Percentiles rank a stretch among this genome's conserved stretches.
Conservation (phyloP, 495 filamentous ascomycete genomes). For the Xylaria palmicola region DNA sequence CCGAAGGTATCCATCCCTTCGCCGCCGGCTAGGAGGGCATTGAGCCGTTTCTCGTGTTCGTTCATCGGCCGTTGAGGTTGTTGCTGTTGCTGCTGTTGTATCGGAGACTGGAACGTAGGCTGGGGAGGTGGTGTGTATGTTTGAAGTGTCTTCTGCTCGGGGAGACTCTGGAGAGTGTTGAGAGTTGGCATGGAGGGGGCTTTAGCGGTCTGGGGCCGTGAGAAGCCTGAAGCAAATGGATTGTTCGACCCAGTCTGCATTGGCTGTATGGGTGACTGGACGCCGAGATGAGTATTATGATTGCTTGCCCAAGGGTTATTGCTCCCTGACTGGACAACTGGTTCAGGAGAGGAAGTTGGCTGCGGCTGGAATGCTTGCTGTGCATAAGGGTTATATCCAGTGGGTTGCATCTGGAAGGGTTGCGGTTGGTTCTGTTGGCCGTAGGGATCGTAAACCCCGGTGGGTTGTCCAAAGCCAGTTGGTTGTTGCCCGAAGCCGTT, state of each 20-base stretch:
- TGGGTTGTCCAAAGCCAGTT: constrained; percentile 36
- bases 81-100: constrained; percentile 22
- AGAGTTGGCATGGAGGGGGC: constrained; percentile 48
- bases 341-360: constrained; percentile 53
- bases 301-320: constrained; percentile 79
- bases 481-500: constrained; percentile 43
- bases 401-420: constrained; percentile 42
- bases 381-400: constrained; percentile 48
- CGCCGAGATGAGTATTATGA: constrained; percentile 39
- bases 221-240: constrained; percentile 70
- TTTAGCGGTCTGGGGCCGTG: constrained; percentile 47
- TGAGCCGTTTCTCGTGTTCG: constrained; percentile 82
- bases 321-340: constrained; percentile 65
- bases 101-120: constrained; percentile 40
- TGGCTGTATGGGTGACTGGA: constrained; percentile 53
- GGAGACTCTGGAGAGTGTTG: constrained; percentile 64
- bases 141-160: constrained; percentile 67
- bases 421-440: constrained; percentile 58
- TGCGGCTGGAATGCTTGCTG: constrained; percentile 49
- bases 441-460: constrained; percentile 45
- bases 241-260: constrained; percentile 92
- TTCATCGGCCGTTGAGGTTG: constrained; percentile 58
- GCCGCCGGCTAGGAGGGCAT: constrained; percentile 80
- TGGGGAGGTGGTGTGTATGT: constrained; percentile 39
- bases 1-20: constrained; percentile 97